phyloP scores from a whole-genome alignment of 345 rosid genomes.

The Rhizophora mangle region DNA sequence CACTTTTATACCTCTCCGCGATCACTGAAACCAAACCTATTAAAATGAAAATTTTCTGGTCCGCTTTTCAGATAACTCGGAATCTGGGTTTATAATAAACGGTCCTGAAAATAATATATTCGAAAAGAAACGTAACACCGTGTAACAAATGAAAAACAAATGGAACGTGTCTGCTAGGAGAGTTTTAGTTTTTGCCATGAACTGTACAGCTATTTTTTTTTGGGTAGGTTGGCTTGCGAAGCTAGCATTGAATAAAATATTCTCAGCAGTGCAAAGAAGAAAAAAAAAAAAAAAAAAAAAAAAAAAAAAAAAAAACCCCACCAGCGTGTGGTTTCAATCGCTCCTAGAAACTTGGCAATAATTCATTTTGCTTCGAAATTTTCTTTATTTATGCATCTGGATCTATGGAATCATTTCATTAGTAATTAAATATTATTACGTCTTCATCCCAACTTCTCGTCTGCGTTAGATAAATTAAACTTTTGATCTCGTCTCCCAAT shows the following conservation, averaged over 20 bases:
- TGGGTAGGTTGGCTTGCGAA: too few species aligned
- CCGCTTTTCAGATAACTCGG: too few species aligned
- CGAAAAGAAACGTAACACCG: too few species aligned
- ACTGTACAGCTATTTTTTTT: too few species aligned
- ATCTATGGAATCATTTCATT: not conserved
- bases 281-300: not conserved
- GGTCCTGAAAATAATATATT: too few species aligned
- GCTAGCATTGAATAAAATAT: not conserved
- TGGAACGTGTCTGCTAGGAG: too few species aligned
- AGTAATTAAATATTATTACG: not conserved
- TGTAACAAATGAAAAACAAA: too few species aligned
- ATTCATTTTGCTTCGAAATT: not conserved
- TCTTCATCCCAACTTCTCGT: not conserved
- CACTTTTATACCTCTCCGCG: too few species aligned
- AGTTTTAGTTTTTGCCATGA: too few species aligned
- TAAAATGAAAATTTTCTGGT: too few species aligned
- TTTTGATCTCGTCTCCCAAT: not conserved
- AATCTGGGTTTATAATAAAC: too few species aligned
- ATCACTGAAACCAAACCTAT: too few species aligned
- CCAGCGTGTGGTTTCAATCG: not conserved
- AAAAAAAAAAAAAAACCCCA: not conserved
- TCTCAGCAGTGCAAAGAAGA: not conserved
- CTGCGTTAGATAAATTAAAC: not conserved
- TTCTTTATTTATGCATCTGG: not conserved
- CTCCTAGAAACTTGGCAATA: not conserved